Base-by-base conservation (phyloP, 2,329 filamentous ascomycete genomes). In the Fusarium sp. region DNA sequence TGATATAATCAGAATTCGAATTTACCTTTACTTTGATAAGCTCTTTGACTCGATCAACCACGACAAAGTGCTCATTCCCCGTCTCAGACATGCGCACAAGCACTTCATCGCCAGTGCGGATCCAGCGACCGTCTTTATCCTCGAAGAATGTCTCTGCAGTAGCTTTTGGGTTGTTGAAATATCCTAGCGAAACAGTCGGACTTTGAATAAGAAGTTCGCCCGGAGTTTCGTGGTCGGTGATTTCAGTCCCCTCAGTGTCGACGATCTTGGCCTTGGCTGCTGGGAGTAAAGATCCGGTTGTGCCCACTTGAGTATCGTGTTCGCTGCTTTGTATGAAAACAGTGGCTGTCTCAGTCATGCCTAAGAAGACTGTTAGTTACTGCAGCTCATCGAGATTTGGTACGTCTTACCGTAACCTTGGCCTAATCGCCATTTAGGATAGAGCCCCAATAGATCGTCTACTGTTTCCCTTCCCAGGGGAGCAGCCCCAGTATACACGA, bases 51-150 rank as follows among this genome's bases (percentile, higher is more conserved):
- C 94, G 88, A 76, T 97, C 95, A 2, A 94, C 91, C 57, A 98
- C 92, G 75, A 94, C 91, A 42, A 97, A 78, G 74, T 98, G 95
- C 78, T 97, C 93, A 66, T 90, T 82, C 2, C 93, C 93, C 2
- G 83, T 81, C 0, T 88, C 85, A 5, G 88, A 83, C 72, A 87
- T 85, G 2, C 86, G 85, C 11, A 96, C 82, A 2, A 95, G 82
- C 0, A 91, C 93, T 76, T 97, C 93, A 73, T 98, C 95, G 5
- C 95, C 95, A 0, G 95, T 97, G 22, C 87, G 88, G 84, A 97
- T 88, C 88, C 93, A 95, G 65, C 89, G 81, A 6, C 89, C 89
- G 63, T 94, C 89, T 3, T 89, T 83, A 56, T 89, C 84, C 60
- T 80, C 81, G 1, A 90, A 75, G 74, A 93, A 97, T 0, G 94